These are phyloP conservation scores for Knufia petricola DNA, from an alignment of 2,329 filamentous ascomycete genomes.

Conservation along the genomic window DNA sequence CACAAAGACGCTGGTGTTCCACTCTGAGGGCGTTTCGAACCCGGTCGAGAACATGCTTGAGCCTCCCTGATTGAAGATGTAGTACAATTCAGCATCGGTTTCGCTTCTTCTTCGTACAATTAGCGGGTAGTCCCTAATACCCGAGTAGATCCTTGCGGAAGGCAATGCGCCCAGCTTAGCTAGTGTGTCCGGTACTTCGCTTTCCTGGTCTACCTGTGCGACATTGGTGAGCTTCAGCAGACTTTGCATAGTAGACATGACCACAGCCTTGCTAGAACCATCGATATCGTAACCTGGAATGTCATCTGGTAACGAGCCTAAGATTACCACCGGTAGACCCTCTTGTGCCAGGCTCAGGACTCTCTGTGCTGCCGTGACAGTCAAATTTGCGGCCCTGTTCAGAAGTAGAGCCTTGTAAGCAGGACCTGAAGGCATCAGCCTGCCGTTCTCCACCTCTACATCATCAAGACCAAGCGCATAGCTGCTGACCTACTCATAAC, in stretches of 20 bases:
- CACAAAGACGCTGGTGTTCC: slow-evolving; percentile 21
- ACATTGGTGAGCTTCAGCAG: slow-evolving; percentile 31
- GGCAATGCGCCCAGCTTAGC: slow-evolving; percentile 29
- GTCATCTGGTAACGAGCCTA: slow-evolving; percentile 27
- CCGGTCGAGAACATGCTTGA: slow-evolving; percentile 16
- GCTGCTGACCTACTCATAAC: slow-evolving; percentile 38
- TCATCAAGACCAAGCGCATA: slow-evolving; percentile 35
- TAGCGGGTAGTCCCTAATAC: no score
- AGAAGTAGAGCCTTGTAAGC: slow-evolving; percentile 38
- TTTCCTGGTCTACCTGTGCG: slow-evolving; percentile 21
- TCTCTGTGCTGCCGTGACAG: slow-evolving; percentile 26
- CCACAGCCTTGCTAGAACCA: slow-evolving; percentile 14
- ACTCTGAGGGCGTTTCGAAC: slow-evolving; percentile 28
- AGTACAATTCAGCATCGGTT: slow-evolving; percentile 29
- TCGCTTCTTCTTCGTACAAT: no score
- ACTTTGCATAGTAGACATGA: slow-evolving; percentile 22
- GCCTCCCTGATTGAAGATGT: slow-evolving; percentile 32
- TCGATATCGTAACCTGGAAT: slow-evolving; percentile 17
- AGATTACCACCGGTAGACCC: slow-evolving; percentile 37
- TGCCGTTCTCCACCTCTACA: slow-evolving; percentile 29
- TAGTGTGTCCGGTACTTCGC: slow-evolving; percentile 21
- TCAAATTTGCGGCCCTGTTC: slow-evolving; percentile 29
- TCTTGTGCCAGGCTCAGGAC: slow-evolving; percentile 29
- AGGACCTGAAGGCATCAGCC: slow-evolving; percentile 33
- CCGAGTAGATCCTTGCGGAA: slow-evolving; percentile 27